phyloP scores from a whole-genome alignment of 176 grass and related monocot species.

The sorghum (Sorghum bicolor) region Sorghum_bicolor_NCBIv3 NC_012875.2:6522501-6523000 shows the following conservation, averaged over 20 bases:
- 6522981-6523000: not conserved
- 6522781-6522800: conserved; percentile 97
- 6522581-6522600: conserved; percentile 91
- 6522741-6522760: conserved; percentile 92
- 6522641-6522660: conserved; percentile 76
- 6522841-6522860: not conserved
- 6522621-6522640: conserved; percentile 82
- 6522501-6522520: not conserved
- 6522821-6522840: conserved; percentile 5
- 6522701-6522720: conserved; percentile 71
- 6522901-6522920: not conserved
- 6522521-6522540: not conserved
- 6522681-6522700: conserved; percentile 85
- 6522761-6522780: conserved; percentile 98
- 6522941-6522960: not conserved
- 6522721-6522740: conserved; percentile 86
- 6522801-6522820: conserved; percentile 62
- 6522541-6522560: not conserved
- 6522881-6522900: not conserved
- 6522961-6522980: not conserved
- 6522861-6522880: conserved; percentile 7
- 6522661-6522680: conserved; percentile 72
- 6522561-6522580: conserved; percentile 23
- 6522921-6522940: not conserved
- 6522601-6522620: conserved; percentile 87